phyloP scores from a whole-genome alignment of 441 rosid species.

The Capsella rubella region DNA sequence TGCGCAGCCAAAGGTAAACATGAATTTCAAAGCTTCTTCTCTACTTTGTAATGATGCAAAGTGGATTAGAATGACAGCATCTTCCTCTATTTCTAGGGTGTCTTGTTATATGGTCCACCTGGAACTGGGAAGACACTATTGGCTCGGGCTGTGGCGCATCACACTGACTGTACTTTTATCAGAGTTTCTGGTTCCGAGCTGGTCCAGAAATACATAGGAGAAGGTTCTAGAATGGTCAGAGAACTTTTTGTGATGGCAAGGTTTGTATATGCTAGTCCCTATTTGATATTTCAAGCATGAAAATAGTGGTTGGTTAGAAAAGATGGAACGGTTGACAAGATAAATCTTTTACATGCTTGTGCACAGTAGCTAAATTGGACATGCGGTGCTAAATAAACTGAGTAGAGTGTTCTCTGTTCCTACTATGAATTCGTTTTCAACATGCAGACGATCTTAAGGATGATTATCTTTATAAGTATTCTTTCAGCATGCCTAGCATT shows the following conservation, averaged over 20 bases:
- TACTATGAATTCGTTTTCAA: background rate
- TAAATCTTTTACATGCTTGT: background rate
- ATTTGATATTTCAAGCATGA: background rate
- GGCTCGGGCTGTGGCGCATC: conserved; percentile 99
- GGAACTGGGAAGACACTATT: conserved; percentile 95
- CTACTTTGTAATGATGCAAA: background rate
- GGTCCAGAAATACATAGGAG: conserved; percentile 97
- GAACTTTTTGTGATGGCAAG: conserved; percentile 81
- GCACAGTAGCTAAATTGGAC: background rate
- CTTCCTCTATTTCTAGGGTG: conserved; percentile 63
- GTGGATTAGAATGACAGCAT: conserved; percentile 1
- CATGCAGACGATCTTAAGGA: conserved; percentile 1
- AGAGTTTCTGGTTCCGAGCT: conserved; percentile 98
- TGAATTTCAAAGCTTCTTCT: background rate
- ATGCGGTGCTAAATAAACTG: background rate
- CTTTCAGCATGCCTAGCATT: background rate
- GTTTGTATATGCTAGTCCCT: conserved; percentile 36
- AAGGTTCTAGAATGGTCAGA: conserved; percentile 97
- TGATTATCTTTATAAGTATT: background rate
- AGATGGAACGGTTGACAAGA: background rate
- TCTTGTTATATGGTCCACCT: conserved; percentile 96
- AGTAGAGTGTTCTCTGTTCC: background rate
- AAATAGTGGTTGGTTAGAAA: conserved; percentile 1
- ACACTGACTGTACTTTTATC: conserved; percentile 96
- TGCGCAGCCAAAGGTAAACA: conserved; percentile 83